These are phyloP conservation scores for Gossypium gossypioides DNA, from an alignment of 441 rosid species.

Conservation along the genomic window DNA sequence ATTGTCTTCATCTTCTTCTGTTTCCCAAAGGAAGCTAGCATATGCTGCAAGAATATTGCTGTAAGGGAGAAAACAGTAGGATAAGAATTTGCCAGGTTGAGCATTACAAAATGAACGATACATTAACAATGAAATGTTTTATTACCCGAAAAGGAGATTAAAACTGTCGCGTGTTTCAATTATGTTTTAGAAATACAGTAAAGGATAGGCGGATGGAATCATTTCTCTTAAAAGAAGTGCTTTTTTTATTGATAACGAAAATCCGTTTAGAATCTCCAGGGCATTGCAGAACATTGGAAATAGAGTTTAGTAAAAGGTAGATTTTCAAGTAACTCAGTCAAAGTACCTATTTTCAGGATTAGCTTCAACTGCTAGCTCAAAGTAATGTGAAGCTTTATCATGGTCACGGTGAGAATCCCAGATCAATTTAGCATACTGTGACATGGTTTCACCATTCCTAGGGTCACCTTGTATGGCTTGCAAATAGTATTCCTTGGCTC, in stretches of 20 bases:
- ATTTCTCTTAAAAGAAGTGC: not conserved
- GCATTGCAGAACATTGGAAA: not conserved
- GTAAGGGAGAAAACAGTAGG: constrained; percentile 11
- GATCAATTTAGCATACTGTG: constrained; percentile 53
- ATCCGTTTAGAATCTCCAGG: not conserved
- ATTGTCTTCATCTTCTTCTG: constrained; percentile 33
- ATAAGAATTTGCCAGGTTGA: constrained; percentile 11
- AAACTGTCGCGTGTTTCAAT: too few relatives aligned
- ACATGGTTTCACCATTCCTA: constrained; percentile 41
- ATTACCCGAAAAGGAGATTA: too few relatives aligned
- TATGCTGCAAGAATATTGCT: constrained; percentile 67
- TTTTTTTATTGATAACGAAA: not conserved
- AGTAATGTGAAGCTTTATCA: constrained; percentile 44
- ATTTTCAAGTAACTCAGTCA: not conserved
- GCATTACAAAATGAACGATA: not conserved
- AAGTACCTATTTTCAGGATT: constrained; percentile 54
- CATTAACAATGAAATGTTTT: not conserved
- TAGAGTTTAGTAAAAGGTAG: not conserved
- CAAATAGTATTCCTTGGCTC: constrained; percentile 57
- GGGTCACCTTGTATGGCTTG: constrained; percentile 57
- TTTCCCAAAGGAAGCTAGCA: constrained; percentile 75
- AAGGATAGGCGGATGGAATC: not conserved
- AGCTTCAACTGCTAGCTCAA: constrained; percentile 49
- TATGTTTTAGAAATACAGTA: too few relatives aligned
- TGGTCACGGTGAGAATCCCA: constrained; percentile 64